Percentiles rank a stretch among this genome's conserved stretches.
These are phyloP conservation scores for Holtermanniella nyarrowii DNA, from an alignment of 768 basidiomycete species.

Conservation along the genomic window DNA sequence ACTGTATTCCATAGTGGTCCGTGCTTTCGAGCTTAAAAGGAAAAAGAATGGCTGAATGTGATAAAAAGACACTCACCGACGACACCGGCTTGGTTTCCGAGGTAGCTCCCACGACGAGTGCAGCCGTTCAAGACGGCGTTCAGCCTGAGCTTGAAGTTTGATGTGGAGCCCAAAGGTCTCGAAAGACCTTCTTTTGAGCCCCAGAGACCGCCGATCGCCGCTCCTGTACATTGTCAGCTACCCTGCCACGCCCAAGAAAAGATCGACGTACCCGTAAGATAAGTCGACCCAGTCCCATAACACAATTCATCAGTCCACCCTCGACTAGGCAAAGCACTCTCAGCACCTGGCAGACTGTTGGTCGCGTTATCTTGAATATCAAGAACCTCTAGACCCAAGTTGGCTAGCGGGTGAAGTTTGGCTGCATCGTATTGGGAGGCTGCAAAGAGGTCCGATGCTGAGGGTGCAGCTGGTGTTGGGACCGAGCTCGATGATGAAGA, in stretches of 20 bases:
- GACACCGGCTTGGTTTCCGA: conserved; percentile 96
- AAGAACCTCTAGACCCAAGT: conserved; percentile 73
- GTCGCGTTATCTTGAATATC: conserved; percentile 95
- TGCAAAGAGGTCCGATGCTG: conserved; percentile 67
- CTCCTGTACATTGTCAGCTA: conserved; percentile 51
- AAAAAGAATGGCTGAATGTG: too few relatives aligned
- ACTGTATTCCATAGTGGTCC: too few relatives aligned
- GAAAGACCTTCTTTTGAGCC: conserved; percentile 87
- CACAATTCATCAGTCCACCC: conserved; percentile 99
- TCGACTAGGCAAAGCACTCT: conserved; percentile 82
- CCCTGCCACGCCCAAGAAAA: conserved; percentile 42
- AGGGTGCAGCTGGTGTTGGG: conserved; percentile 2
- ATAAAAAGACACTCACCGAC: conserved; percentile 73
- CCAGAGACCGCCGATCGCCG: conserved; percentile 90
- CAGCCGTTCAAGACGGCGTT: conserved; percentile 95
- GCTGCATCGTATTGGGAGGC: conserved; percentile 84
- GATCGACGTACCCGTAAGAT: conserved; percentile 84
- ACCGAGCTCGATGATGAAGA: conserved; percentile 8
- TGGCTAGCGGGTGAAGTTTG: conserved; percentile 85
- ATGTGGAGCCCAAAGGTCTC: conserved; percentile 48
- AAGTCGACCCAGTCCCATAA: conserved; percentile 98
- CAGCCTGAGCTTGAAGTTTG: conserved; percentile 60
- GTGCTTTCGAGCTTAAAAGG: too few relatives aligned
- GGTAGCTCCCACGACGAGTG: conserved; percentile 91
- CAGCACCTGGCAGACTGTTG: conserved; percentile 69